Conservation (phyloP, 148 eudicot genomes). For the Rhododendron williamsianum region DNA sequence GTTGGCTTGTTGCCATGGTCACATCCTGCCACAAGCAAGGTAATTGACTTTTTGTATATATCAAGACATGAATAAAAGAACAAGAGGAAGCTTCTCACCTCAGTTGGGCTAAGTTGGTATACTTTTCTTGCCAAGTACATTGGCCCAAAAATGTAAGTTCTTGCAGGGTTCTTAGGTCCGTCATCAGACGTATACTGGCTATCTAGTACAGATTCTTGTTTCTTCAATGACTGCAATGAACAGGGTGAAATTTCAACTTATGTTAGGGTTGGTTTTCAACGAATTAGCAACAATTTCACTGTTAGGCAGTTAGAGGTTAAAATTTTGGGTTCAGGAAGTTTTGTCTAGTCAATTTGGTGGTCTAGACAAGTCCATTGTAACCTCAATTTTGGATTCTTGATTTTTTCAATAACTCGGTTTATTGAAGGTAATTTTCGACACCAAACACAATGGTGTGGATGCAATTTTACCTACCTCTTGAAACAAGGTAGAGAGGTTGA, state of each 20-base stretch:
- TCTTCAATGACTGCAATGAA: not conserved
- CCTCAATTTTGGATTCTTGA: not conserved
- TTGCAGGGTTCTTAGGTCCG: slow-evolving; percentile 15
- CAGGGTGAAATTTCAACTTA: not conserved
- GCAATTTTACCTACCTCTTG: not conserved
- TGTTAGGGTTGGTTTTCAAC: not conserved
- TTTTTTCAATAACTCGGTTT: not conserved
- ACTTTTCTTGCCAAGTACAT: slow-evolving; percentile 8
- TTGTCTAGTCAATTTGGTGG: too few relatives aligned
- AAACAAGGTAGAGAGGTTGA: slow-evolving; percentile 11
- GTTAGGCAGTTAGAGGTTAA: not conserved
- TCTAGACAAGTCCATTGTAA: not conserved
- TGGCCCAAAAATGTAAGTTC: slow-evolving; percentile 18
- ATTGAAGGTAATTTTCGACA: not conserved
- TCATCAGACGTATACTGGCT: slow-evolving; percentile 15
- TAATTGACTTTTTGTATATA: not conserved
- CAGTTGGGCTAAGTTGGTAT: slow-evolving; percentile 22
- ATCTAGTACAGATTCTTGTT: slow-evolving; percentile 4
- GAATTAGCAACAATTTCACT: not conserved
- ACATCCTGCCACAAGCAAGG: slow-evolving; percentile 10
- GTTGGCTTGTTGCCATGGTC: slow-evolving; percentile 15
- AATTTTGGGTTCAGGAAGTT: not conserved
- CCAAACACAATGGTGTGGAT: not conserved
- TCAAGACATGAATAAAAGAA: not conserved
- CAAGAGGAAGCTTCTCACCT: not conserved